Conservation (phyloP, 225 moss, liverwort and hornwort genomes). For the Straminergon stramineum region DNA sequence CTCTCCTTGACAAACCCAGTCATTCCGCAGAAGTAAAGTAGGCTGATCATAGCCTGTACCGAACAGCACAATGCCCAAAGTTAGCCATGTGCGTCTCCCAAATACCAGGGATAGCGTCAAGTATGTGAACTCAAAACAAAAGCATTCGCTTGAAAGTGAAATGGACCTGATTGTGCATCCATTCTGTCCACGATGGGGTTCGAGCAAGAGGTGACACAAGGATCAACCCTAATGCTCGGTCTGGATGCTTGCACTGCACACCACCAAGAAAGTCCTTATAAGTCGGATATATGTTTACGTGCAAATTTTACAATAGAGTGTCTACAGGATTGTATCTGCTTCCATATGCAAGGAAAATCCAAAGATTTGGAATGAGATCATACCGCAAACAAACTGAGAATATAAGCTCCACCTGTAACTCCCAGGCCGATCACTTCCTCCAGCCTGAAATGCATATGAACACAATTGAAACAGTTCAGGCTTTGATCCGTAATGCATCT, state of each 20-base stretch:
- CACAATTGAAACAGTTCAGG: background rate
- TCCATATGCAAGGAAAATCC: background rate
- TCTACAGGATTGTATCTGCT: background rate
- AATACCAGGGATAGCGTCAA: background rate
- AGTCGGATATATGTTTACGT: background rate
- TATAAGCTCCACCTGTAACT: conserved; percentile 78
- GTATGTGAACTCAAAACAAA: background rate
- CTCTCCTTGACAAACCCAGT: conserved; percentile 79
- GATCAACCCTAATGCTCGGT: conserved; percentile 71
- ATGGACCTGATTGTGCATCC: conserved; percentile 79
- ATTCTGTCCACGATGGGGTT: conserved; percentile 77
- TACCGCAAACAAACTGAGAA: conserved; percentile 80
- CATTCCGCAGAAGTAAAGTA: conserved; percentile 85
- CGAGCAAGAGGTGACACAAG: conserved; percentile 83
- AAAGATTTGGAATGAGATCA: background rate
- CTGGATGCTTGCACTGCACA: conserved; percentile 67
- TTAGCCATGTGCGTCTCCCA: background rate
- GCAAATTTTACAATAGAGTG: background rate
- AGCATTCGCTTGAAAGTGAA: background rate
- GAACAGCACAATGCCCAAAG: background rate
- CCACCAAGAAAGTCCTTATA: background rate
- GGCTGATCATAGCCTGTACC: conserved; percentile 55
- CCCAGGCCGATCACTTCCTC: conserved; percentile 80
- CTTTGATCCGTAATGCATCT: background rate
- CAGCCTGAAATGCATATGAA: conserved; percentile 20